Evolutionary conservation across 2,329 filamentous ascomycete genomes (phyloP).

Genomic region (Sarocladium strictum): DNA sequence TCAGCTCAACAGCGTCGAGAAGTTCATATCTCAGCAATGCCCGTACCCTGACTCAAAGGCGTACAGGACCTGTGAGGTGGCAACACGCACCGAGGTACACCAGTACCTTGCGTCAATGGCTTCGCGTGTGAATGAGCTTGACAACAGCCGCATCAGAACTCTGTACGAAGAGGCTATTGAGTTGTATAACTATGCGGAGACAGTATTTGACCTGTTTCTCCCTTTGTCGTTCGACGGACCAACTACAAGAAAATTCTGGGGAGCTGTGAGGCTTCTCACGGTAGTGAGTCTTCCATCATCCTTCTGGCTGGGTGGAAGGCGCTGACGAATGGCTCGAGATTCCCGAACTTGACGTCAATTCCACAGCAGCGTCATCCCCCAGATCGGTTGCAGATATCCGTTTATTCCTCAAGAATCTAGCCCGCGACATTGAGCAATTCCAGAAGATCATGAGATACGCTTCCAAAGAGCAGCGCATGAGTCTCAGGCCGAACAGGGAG

Average conservation of each 20-base stretch:
- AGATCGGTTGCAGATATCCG: conserved; percentile 13
- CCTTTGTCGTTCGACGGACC: conserved; percentile 28
- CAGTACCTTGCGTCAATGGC: conserved; percentile 18
- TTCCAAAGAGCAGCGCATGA: conserved; percentile 20
- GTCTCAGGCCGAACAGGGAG: conserved; percentile 27
- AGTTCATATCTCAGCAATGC: neutral
- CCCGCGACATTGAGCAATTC: conserved; percentile 21
- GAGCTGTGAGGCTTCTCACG: conserved; percentile 27
- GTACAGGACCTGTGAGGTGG: conserved; percentile 20
- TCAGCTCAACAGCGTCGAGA: too few relatives aligned
- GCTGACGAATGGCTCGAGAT: conserved; percentile 10
- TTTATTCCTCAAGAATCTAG: conserved; percentile 17
- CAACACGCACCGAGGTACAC: conserved; percentile 19
- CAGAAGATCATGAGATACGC: conserved; percentile 23
- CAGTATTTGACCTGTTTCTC: conserved; percentile 36
- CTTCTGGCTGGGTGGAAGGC: neutral
- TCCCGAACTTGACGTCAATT: conserved; percentile 10
- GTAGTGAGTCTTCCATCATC: conserved; percentile 17
- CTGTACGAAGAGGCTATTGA: conserved; percentile 28
- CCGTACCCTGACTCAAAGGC: conserved; percentile 20
- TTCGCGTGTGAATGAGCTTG: conserved; percentile 16
- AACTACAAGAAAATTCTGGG: conserved; percentile 38
- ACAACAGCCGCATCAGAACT: too few relatives aligned
- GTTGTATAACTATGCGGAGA: conserved; percentile 34
- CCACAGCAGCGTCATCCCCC: conserved; percentile 12